Percentiles rank a stretch among this genome's conserved stretches.
Evolutionary conservation across 345 rosid genomes (phyloP).

Genomic region (Hevea brasiliensis): DNA sequence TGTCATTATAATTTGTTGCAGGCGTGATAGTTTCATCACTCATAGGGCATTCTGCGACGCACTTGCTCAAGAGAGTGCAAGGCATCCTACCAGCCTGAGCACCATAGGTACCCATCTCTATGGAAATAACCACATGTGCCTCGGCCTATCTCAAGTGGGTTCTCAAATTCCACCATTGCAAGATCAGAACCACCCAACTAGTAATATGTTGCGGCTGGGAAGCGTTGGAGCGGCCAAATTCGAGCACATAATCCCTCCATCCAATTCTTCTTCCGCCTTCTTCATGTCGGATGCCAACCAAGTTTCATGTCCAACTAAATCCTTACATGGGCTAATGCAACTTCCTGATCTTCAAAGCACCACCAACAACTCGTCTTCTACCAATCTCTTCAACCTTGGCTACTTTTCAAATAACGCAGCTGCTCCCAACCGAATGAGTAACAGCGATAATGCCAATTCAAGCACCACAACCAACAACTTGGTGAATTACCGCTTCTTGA

Average conservation of each 20-base stretch:
- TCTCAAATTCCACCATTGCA: slow-evolving; percentile 18
- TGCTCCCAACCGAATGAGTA: background rate
- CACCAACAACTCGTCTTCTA: background rate
- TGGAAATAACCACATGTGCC: slow-evolving; percentile 24
- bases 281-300: slow-evolving; percentile 19
- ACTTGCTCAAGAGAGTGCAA: slow-evolving; percentile 31
- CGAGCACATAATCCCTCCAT: slow-evolving; percentile 21
- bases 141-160: slow-evolving; percentile 25
- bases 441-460: slow-evolving; percentile 3
- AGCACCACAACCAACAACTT: background rate
- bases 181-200: slow-evolving; percentile 19
- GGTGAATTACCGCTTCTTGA: slow-evolving; percentile 15
- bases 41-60: slow-evolving; percentile 33
- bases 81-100: slow-evolving; percentile 20
- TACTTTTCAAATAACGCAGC: slow-evolving; percentile 15
- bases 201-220: slow-evolving; percentile 12
- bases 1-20: slow-evolving; percentile 3
- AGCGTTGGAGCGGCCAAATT: slow-evolving; percentile 12
- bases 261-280: slow-evolving; percentile 18
- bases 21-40: slow-evolving; percentile 31
- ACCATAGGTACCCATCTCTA: slow-evolving; percentile 21
- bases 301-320: slow-evolving; percentile 11
- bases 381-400: slow-evolving; percentile 12
- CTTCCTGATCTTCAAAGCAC: slow-evolving; percentile 19
- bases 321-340: slow-evolving; percentile 25